Percentiles rank a stretch among this genome's conserved stretches.
These are phyloP conservation scores for Abrus precatorius DNA, from an alignment of 306 rosid species.

Conservation along the genomic window DNA sequence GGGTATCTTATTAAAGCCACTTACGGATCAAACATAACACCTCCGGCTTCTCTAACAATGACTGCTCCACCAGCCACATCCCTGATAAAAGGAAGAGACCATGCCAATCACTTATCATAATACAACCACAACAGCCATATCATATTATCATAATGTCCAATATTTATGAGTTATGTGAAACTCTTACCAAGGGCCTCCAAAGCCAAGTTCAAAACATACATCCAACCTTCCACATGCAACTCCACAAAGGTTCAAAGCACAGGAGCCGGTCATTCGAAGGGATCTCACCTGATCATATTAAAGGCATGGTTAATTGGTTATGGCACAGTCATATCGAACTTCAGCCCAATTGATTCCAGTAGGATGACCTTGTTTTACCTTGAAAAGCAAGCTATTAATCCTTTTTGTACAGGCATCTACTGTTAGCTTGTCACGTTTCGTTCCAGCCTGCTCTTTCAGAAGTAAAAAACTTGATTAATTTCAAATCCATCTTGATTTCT, in stretches of 20 bases:
- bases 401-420: constrained; percentile 71
- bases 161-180: constrained; percentile 11
- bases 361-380: constrained; percentile 59
- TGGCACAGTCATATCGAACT: constrained; percentile 29
- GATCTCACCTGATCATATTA: constrained; percentile 80
- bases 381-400: constrained; percentile 71
- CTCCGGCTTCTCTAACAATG: constrained; percentile 88
- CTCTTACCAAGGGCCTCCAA: constrained; percentile 92
- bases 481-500: constrained; percentile 21
- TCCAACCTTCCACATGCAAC: constrained; percentile 91
- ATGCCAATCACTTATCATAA: constrained; percentile 31
- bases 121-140: background rate
- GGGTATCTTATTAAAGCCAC: constrained; percentile 44
- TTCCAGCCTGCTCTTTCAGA: constrained; percentile 69
- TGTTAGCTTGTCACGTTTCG: constrained; percentile 71
- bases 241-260: constrained; percentile 89
- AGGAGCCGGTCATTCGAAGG: constrained; percentile 80
- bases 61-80: constrained; percentile 93
- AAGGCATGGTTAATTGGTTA: constrained; percentile 38
- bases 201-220: constrained; percentile 68
- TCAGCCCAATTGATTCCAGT: background rate
- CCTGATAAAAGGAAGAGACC: constrained; percentile 58
- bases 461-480: constrained; percentile 40
- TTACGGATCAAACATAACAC: constrained; percentile 86
- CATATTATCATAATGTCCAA: background rate